Base-by-base conservation (phyloP, 345 rosid species). In the Pelargonium nanum region DNA sequence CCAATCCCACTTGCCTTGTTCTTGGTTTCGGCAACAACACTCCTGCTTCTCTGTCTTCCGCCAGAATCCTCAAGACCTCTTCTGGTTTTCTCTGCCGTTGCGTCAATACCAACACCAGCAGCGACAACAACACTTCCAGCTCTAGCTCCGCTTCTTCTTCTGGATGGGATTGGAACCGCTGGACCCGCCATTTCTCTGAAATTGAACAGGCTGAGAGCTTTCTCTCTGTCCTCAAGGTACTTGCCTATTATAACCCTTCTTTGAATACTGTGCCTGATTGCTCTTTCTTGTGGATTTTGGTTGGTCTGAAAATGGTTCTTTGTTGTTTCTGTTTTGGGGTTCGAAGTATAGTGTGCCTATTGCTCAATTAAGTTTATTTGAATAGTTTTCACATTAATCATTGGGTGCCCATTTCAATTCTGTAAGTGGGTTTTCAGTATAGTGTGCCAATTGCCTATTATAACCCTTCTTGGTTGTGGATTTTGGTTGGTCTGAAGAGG, bases 11-110 rank as follows among this genome's bases (percentile, higher is more conserved):
- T 21, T 61, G 53, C 68, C 67, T 70, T 58, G 69, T 78, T 57
- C 65, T 80, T 44, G 76, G 77, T 22, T 74, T 24, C 53, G 55
- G 73, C 40, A 55, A 1, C 56, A 59, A 25, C 40, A 60, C 60
- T 5, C 57, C 57, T 25, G 32, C 54, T 58, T 28, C 73, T 24
- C 62, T 68, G 40, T 56, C 77, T 57, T 32, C 40, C 62, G 53
- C 8, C 48, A 65, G 70, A 60, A 74, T 61, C 75, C 68, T 64
- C 48, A 78, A 65, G 62, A 64, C 26, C 48, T 7, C 48, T 25
- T 60, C 83, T 22, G 54, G 60, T 60, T 68, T 66, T 26, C 69
- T 62, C 23, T 81, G 81, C 59, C 72, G 76, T 23, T 75, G 84
- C 26, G 70, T 61, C 53, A 71, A 56, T 57, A 60, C 34, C 67